Evolutionary conservation across 331 rosid genomes (phyloP).

Genomic region (Quercus lobata): DNA sequence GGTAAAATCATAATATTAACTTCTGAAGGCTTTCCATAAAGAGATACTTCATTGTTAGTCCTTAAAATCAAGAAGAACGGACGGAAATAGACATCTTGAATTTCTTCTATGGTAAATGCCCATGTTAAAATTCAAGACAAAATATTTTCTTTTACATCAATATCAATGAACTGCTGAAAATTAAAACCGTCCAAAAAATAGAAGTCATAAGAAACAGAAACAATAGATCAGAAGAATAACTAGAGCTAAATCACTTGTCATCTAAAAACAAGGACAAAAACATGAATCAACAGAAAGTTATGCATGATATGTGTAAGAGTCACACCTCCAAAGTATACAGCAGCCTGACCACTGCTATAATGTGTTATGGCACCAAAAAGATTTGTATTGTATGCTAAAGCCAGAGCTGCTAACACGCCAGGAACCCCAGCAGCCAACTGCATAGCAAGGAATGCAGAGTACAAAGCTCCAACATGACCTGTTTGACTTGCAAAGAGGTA

Average conservation of each 20-base stretch:
- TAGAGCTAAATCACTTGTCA: neutral
- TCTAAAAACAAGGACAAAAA: neutral
- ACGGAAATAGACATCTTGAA: neutral
- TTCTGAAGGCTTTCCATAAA: neutral
- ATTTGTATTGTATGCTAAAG: conserved; percentile 83
- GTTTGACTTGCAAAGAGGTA: conserved; percentile 99
- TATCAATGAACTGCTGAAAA: neutral
- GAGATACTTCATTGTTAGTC: neutral
- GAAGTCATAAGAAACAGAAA: neutral
- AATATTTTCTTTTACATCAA: neutral
- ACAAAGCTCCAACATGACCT: conserved; percentile 92
- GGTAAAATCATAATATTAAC: neutral
- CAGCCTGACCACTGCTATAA: conserved; percentile 96
- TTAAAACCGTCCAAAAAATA: neutral
- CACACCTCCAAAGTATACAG: conserved; percentile 97
- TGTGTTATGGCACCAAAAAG: conserved; percentile 92
- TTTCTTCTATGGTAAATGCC: neutral
- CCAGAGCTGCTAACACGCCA: conserved; percentile 64
- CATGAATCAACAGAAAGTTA: neutral
- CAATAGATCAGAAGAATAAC: neutral
- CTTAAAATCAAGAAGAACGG: neutral
- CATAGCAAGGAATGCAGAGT: conserved; percentile 94
- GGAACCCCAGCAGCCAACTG: conserved; percentile 96
- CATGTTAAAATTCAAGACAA: neutral
- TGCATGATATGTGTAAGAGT: neutral